Conservation (phyloP, 495 filamentous ascomycete species). For the Daldinia decipiens region DNA sequence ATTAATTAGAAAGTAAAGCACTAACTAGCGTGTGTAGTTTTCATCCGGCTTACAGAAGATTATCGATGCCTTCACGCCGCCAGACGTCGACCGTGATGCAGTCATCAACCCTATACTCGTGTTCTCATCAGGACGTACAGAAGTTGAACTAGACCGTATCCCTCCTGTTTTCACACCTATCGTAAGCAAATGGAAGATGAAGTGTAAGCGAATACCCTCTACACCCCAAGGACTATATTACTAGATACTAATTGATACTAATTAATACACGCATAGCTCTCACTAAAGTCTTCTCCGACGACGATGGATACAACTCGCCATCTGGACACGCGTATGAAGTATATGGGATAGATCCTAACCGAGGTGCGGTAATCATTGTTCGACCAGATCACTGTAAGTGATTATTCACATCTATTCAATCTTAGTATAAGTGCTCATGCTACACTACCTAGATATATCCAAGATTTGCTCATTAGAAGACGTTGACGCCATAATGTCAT, state of each 20-base stretch:
- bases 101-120: conserved; percentile 71
- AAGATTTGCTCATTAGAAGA: conserved; percentile 36
- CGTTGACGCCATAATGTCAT: conserved; percentile 23
- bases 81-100: conserved; percentile 60
- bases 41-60: conserved; percentile 48
- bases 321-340: conserved; percentile 72
- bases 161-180: conserved; percentile 68
- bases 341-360: conserved; percentile 64
- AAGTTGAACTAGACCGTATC: conserved; percentile 68
- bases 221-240: no score
- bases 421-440: conserved; percentile 22
- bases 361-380: conserved; percentile 69
- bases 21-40: conserved; percentile 38
- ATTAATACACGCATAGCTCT: conserved; percentile 54
- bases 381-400: conserved; percentile 75
- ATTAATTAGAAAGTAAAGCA: background rate
- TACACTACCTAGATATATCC: conserved; percentile 42
- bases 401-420: conserved; percentile 5
- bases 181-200: conserved; percentile 67
- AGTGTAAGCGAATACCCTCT: conserved; percentile 53
- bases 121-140: conserved; percentile 61
- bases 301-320: conserved; percentile 71
- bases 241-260: background rate
- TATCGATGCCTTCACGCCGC: conserved; percentile 57
- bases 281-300: conserved; percentile 73